Evolutionary conservation across 352 stramenopile species (phyloP).

Genomic region (Pythium dissotocum): DNA sequence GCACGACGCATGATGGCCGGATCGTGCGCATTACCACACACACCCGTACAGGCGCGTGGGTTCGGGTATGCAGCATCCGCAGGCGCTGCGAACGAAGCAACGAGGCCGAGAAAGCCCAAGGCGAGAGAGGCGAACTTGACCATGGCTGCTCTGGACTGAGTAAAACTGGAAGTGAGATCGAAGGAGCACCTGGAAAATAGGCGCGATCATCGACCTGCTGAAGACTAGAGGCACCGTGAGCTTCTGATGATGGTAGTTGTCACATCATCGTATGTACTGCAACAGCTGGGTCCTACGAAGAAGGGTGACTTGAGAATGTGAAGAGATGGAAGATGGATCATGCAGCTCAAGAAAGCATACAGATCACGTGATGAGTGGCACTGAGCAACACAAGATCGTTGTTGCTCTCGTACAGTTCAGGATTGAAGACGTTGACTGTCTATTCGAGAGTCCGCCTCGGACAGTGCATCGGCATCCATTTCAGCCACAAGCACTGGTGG

Average conservation of each 20-base stretch:
- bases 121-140: conserved; percentile 11
- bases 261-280: neutral
- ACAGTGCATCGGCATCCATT: too few species aligned
- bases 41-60: conserved; percentile 16
- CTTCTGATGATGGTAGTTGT: neutral
- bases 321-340: neutral
- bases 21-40: conserved; percentile 44
- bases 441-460: too few species aligned
- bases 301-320: neutral
- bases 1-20: conserved; percentile 48
- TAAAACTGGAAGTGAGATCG: neutral
- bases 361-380: neutral
- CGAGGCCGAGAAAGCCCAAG: neutral
- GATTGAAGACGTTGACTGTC: too few species aligned
- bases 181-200: too few species aligned
- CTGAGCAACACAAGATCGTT: too few species aligned
- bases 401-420: too few species aligned
- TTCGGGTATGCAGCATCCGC: conserved; percentile 13
- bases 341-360: neutral
- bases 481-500: too few species aligned
- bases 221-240: too few species aligned
- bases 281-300: neutral
- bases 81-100: neutral
- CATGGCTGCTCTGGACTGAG: neutral
- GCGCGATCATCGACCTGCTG: too few species aligned